phyloP scores from a whole-genome alignment of 2,329 filamentous ascomycete genomes.

The Mycosphaerella sp. region DNA sequence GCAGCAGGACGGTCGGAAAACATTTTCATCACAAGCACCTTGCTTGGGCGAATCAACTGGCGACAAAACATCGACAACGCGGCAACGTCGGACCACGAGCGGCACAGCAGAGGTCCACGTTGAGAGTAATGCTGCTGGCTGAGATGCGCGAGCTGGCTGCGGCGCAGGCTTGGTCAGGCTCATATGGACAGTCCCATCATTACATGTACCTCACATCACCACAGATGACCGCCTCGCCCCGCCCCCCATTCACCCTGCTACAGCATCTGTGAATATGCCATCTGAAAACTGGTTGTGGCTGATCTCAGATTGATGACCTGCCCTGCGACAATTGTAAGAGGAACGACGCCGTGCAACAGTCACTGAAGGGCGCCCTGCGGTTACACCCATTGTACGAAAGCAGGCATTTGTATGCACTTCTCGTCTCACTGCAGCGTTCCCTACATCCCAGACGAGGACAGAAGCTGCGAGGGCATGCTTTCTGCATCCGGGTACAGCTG shows the following conservation, averaged over 20 bases:
- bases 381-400: conserved; percentile 14
- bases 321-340: not conserved
- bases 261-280: not conserved
- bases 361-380: conserved; percentile 1
- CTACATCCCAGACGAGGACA: conserved; percentile 11
- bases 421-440: conserved; percentile 6
- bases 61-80: not conserved
- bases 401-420: conserved; percentile 10
- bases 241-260: not conserved
- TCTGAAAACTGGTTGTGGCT: conserved; percentile 11
- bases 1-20: not conserved
- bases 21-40: not conserved
- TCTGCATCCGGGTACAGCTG: conserved; percentile 8
- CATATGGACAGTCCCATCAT: not conserved
- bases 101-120: not conserved
- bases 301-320: conserved; percentile 7
- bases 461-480: conserved; percentile 1
- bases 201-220: not conserved
- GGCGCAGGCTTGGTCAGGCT: not conserved
- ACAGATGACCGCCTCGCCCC: conserved; percentile 1
- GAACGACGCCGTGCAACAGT: conserved; percentile 3
- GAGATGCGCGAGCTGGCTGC: not conserved
- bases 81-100: not conserved
- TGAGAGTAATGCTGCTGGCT: conserved; percentile 4
- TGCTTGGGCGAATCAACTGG: conserved; percentile 3